Conservation (phyloP, 2,329 filamentous ascomycete species). For the Trichoderma semiorbis region DNA sequence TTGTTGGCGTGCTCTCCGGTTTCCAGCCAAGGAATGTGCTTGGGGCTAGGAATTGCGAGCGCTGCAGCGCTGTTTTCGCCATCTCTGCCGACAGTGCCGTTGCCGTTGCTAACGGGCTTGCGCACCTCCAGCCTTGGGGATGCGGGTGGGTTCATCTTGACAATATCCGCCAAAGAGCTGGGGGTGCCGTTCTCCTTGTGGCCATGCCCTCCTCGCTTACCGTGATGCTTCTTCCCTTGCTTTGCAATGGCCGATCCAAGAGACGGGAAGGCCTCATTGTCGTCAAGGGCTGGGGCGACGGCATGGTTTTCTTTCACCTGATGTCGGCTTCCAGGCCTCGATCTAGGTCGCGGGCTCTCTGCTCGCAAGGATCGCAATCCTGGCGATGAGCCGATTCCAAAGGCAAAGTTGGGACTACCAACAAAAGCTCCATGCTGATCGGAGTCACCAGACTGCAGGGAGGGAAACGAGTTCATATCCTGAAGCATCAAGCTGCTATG, state of each 20-base stretch:
- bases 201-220: slow-evolving; percentile 75
- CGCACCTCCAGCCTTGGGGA: slow-evolving; percentile 58
- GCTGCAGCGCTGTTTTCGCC: slow-evolving; percentile 78
- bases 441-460: slow-evolving; percentile 59
- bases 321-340: slow-evolving; percentile 80
- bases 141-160: slow-evolving; percentile 88
- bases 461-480: slow-evolving; percentile 81
- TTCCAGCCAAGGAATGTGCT: slow-evolving; percentile 94
- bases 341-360: slow-evolving; percentile 68
- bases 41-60: slow-evolving; percentile 79
- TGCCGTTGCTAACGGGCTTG: slow-evolving; percentile 61
- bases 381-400: slow-evolving; percentile 62
- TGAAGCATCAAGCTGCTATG: slow-evolving; percentile 72
- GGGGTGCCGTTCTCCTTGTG: slow-evolving; percentile 66
- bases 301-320: slow-evolving; percentile 56
- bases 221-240: slow-evolving; percentile 85
- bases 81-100: slow-evolving; percentile 59
- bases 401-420: slow-evolving; percentile 48
- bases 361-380: slow-evolving; percentile 62
- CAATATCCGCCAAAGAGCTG: slow-evolving; percentile 85
- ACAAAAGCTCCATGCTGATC: slow-evolving; percentile 56
- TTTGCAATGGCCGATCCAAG: slow-evolving; percentile 74
- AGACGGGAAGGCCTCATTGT: slow-evolving; percentile 92
- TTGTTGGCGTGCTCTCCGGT: slow-evolving; percentile 89
- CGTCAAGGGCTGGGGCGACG: slow-evolving; percentile 76